phyloP scores from a whole-genome alignment of 2,329 filamentous ascomycete species.

The Cytospora schulzeri region DNA sequence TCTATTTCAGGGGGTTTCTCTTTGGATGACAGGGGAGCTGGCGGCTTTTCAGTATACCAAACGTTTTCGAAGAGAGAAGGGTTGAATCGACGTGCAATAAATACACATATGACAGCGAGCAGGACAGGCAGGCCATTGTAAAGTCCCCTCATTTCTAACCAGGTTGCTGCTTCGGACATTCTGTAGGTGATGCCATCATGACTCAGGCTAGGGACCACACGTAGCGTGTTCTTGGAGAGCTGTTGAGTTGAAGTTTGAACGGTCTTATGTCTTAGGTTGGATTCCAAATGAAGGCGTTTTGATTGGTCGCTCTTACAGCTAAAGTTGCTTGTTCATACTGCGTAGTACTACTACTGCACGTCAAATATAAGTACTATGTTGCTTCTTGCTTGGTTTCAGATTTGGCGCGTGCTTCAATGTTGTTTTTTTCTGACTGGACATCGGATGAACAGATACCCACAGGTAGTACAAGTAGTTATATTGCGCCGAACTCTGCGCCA shows the following conservation, averaged over 20 bases:
- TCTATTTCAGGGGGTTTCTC: background rate
- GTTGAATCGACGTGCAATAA: constrained; percentile 4
- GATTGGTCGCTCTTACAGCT: constrained; percentile 1
- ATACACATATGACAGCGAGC: background rate
- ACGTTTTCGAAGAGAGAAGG: background rate
- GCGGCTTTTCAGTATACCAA: background rate
- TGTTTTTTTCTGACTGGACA: background rate
- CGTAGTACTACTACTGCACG: background rate
- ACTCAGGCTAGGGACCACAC: background rate
- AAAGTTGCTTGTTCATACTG: background rate
- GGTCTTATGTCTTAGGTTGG: constrained; percentile 2
- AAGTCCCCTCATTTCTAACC: background rate
- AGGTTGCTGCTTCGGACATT: constrained; percentile 1
- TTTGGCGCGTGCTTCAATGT: background rate
- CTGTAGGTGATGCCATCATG: background rate
- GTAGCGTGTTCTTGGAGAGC: background rate
- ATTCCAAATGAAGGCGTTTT: background rate
- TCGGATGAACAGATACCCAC: background rate
- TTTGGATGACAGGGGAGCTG: background rate
- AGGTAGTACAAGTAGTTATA: background rate
- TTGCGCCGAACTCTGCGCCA: background rate
- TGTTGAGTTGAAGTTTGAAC: background rate
- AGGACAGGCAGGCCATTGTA: constrained; percentile 4
- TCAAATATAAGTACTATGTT: background rate
- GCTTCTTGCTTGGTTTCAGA: background rate